Base-by-base conservation (phyloP, 2,329 filamentous ascomycete species). In the Colletotrichum spinosum region DNA sequence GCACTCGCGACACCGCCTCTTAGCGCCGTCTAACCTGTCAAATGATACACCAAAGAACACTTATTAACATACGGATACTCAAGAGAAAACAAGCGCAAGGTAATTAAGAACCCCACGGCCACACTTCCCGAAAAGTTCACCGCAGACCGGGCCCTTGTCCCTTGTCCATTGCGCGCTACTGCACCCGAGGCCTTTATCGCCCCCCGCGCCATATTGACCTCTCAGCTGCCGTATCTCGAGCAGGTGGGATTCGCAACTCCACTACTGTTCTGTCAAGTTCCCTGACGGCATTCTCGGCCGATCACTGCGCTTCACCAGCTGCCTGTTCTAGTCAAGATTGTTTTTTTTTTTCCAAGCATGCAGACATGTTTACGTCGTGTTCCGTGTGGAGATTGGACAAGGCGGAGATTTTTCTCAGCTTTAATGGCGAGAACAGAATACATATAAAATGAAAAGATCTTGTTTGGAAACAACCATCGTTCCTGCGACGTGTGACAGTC, bases 221-320 rank as follows among this genome's bases (percentile, higher is more conserved):
- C 67, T 73, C 69, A 73, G 53, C 64, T 45, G 41, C 59, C 67
- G 64, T 65, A 68, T 57, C 57, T 70, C 57, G 56, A 64, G 57
- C 71, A 73, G 69, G 71, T 71, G 71, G 70, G 60, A 56, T 63
- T 35, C 33, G 25, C 58, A 49, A 48, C 62, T 58, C 58, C 58
- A 57, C 54, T 25, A 65, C 13, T 39, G 41, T 49, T 39, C 58
- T 45, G 53, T 25, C 25, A 25, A 5, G 25, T 56, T 46, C 57
- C 57, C 42, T 41, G 38, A 51, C 49, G 59, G 60, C 60, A 55
- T 37, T n/a, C 46, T 51, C 38, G 35, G 34, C 64, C 44, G 60
- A 65, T 54, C 53, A 35, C 41, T 50, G 53, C 55, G 67, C n/a
- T 39, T 50, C 44, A 54, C 59, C 52, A 68, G 69, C 69, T 70